Base-by-base conservation (phyloP, 1,139 yeast species). In the Protomyces arabidopsidicola region DNA sequence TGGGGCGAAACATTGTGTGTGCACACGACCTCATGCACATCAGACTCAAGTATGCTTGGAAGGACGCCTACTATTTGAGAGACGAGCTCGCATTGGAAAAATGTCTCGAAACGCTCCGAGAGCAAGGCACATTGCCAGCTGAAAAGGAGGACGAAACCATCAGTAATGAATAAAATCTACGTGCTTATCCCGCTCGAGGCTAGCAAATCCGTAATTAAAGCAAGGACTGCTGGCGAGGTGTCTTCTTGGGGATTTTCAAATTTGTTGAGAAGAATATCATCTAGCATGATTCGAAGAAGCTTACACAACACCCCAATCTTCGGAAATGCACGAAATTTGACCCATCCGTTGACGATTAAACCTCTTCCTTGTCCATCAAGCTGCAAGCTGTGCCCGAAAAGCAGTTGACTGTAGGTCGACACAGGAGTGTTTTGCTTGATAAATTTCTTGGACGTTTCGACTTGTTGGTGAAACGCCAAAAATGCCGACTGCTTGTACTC, bases 281-380 rank as follows among this genome's bases (percentile, higher is more conserved):
- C 96, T 34, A 91, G 75, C 55, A 90, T 72, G 20, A 77, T 72
- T 68, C 95, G 78, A 61, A 93, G 75, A 65, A 87, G 82, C 67
- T 88, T 88, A 48, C 90, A 81, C 61, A 91, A 77, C 3, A 93
- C 96, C 0, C 95, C 98, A 71, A 91, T 90, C 70, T 95, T 87
- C 68, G 96, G 88, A 97, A 98, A 90, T 2, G 96, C 88, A 68
- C 88, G 79, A 42, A 93, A 78, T 8, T 96, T 90, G 38, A 88
- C 75, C 97, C 97, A 88, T 58, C 81, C 80, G 71, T 88, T 96
- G 65, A 90, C 70, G 8, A 75, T 69, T 6, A 78, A 70, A 31
- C 80, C 81, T 3, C 73, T 68, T 0, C 80, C 80, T 12, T 75
- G 75, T 48, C 89, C 75, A 70, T 91, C 96, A 70, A 89, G 90